These are phyloP conservation scores for Lepidium sativum DNA, from an alignment of 345 rosid genomes.

Conservation along the genomic window DNA sequence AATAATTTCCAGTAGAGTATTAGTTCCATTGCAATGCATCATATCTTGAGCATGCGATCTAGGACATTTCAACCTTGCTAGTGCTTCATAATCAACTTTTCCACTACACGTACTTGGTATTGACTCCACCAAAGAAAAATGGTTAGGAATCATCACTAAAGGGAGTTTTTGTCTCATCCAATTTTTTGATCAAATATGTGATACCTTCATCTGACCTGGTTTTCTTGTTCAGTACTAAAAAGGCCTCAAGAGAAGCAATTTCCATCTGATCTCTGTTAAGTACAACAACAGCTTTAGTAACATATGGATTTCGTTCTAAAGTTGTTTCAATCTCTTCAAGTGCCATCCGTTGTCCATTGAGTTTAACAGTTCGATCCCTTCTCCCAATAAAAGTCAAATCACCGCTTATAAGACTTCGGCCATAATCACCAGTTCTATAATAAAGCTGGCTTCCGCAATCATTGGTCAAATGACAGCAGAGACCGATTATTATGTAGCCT, in stretches of 20 bases:
- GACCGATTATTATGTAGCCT: slow-evolving; percentile 41
- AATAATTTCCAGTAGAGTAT: slow-evolving; percentile 41
- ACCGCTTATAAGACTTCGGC: slow-evolving; percentile 49
- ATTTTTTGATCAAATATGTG: slow-evolving; percentile 37
- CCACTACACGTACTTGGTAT: slow-evolving; percentile 71
- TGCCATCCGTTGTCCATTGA: slow-evolving; percentile 78
- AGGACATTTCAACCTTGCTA: slow-evolving; percentile 31
- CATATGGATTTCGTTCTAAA: slow-evolving; percentile 45
- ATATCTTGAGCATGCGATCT: slow-evolving; percentile 24
- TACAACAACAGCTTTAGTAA: slow-evolving; percentile 64
- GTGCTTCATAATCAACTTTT: slow-evolving; percentile 66
- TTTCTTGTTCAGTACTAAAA: slow-evolving; percentile 42
- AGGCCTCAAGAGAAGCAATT: slow-evolving; percentile 43
- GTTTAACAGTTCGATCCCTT: slow-evolving; percentile 69
- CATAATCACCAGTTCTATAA: slow-evolving; percentile 90
- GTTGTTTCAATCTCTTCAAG: slow-evolving; percentile 71
- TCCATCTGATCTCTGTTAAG: slow-evolving; percentile 33
- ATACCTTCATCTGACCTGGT: slow-evolving; percentile 29
- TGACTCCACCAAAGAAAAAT: slow-evolving; percentile 42
- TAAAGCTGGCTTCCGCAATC: slow-evolving; percentile 43
- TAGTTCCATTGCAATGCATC: slow-evolving; percentile 10
- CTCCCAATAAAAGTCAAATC: slow-evolving; percentile 81
- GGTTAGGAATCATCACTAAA: slow-evolving; percentile 64
- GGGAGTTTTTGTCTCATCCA: slow-evolving; percentile 68
- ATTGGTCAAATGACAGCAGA: slow-evolving; percentile 30